These are phyloP conservation scores for Hypoxylon sp. DNA, from an alignment of 2,329 filamentous ascomycete genomes.

Conservation along the genomic window DNA sequence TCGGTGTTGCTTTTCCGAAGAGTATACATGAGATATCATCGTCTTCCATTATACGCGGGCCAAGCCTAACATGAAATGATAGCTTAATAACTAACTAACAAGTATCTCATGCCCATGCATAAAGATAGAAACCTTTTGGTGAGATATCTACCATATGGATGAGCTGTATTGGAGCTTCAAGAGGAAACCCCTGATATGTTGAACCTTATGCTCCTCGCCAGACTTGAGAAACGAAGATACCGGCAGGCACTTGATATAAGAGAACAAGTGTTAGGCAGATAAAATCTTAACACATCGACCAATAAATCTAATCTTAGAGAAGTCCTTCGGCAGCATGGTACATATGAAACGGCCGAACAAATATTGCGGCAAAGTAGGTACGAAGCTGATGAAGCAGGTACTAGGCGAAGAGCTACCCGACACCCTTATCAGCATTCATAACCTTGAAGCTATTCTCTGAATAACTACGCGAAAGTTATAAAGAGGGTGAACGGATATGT, in stretches of 20 bases:
- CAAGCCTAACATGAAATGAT: neutral
- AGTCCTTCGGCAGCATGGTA: slow-evolving; percentile 1
- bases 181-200: neutral
- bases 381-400: slow-evolving; percentile 5
- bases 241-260: slow-evolving; percentile 9
- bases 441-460: neutral
- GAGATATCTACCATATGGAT: slow-evolving; percentile 21
- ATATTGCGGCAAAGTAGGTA: neutral
- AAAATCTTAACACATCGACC: neutral
- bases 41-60: too few relatives aligned
- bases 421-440: neutral
- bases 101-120: neutral
- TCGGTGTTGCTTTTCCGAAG: too few relatives aligned
- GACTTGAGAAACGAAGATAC: slow-evolving; percentile 9
- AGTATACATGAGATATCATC: too few relatives aligned
- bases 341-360: slow-evolving; percentile 5
- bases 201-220: neutral
- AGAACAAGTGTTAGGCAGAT: slow-evolving; percentile 3
- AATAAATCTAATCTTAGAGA: neutral
- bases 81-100: neutral
- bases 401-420: neutral
- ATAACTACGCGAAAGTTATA: too few relatives aligned
- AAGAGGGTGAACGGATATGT: too few relatives aligned
- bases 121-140: slow-evolving; percentile 11
- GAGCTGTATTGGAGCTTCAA: slow-evolving; percentile 10